Evolutionary conservation across 352 stramenopile species (phyloP).

Genomic region (Phytophthora quininea): DNA sequence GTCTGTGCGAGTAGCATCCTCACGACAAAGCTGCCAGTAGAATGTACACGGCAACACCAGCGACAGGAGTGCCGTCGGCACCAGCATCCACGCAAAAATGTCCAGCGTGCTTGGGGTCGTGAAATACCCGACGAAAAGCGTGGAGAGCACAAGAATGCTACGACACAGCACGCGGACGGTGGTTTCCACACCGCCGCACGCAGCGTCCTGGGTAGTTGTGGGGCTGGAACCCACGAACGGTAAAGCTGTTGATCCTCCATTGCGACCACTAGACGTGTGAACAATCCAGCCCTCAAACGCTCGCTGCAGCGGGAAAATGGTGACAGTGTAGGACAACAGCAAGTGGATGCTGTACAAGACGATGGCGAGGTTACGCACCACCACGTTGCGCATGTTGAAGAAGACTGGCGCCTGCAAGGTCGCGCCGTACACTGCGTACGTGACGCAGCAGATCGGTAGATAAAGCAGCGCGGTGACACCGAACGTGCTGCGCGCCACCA

Average conservation of each 20-base stretch:
- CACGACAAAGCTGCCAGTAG: constrained; percentile 70
- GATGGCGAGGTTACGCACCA: constrained; percentile 75
- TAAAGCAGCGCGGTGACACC: constrained; percentile 63
- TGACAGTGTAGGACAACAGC: constrained; percentile 73
- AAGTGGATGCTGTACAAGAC: constrained; percentile 81
- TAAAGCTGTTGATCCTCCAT: constrained; percentile 24
- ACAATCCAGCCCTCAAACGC: constrained; percentile 66
- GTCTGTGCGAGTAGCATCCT: constrained; percentile 58
- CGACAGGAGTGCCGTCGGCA: constrained; percentile 63
- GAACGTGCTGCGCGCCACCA: constrained; percentile 59
- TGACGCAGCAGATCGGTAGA: constrained; percentile 76
- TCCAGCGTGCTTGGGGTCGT: constrained; percentile 59
- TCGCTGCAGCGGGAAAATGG: constrained; percentile 70
- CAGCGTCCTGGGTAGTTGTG: constrained; percentile 17
- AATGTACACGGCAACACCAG: constrained; percentile 72
- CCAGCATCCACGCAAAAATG: constrained; percentile 69
- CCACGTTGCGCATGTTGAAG: constrained; percentile 83
- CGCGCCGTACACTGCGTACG: constrained; percentile 78
- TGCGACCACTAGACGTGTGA: constrained; percentile 19
- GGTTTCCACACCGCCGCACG: constrained; percentile 32
- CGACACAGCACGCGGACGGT: constrained; percentile 56
- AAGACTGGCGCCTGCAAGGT: constrained; percentile 79
- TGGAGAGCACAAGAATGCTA: constrained; percentile 54
- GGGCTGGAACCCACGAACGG: constrained; percentile 29
- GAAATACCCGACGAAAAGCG: constrained; percentile 56